Conservation (phyloP, 2,329 filamentous ascomycete genomes). For the Dactylella cylindrospora region DNA sequence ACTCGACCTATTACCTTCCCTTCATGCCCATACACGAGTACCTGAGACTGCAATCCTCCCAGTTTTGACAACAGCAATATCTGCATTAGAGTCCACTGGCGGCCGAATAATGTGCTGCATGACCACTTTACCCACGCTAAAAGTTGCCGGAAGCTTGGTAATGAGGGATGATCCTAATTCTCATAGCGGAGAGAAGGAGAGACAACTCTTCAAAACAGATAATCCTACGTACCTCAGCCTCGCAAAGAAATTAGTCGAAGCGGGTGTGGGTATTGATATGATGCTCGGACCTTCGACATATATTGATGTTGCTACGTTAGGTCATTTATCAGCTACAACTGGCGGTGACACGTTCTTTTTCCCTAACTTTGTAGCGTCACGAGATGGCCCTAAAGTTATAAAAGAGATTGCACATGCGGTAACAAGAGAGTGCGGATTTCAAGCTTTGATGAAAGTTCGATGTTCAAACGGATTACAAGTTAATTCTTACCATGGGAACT, state of each 20-base stretch:
- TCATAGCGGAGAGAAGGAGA: slow-evolving; percentile 82
- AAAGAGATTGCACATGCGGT: slow-evolving; percentile 84
- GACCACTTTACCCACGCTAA: slow-evolving; percentile 81
- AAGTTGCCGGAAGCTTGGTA: slow-evolving; percentile 77
- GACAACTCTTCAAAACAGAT: slow-evolving; percentile 87
- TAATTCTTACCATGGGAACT: slow-evolving; percentile 91
- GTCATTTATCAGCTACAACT: slow-evolving; percentile 81
- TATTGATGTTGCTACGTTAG: slow-evolving; percentile 53
- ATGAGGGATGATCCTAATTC: slow-evolving; percentile 86
- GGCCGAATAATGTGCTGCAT: slow-evolving; percentile 90
- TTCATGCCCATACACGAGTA: slow-evolving; percentile 86
- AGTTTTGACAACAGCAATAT: slow-evolving; percentile 76
- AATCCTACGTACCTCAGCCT: slow-evolving; percentile 83
- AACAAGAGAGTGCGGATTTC: slow-evolving; percentile 87
- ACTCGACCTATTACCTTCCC: slow-evolving; percentile 75
- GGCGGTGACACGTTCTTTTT: slow-evolving; percentile 96
- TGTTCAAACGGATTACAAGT: slow-evolving; percentile 96
- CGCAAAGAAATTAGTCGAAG: slow-evolving; percentile 81
- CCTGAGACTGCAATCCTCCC: slow-evolving; percentile 86
- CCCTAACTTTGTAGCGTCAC: slow-evolving; percentile 86
- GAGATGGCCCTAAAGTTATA: slow-evolving; percentile 80
- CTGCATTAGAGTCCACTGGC: slow-evolving; percentile 81
- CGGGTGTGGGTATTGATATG: slow-evolving; percentile 86
- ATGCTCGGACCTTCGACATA: slow-evolving; percentile 82
- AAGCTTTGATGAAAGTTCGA: slow-evolving; percentile 95